These are phyloP conservation scores for Russula sp. DNA, from an alignment of 768 basidiomycete genomes.

Conservation along the genomic window DNA sequence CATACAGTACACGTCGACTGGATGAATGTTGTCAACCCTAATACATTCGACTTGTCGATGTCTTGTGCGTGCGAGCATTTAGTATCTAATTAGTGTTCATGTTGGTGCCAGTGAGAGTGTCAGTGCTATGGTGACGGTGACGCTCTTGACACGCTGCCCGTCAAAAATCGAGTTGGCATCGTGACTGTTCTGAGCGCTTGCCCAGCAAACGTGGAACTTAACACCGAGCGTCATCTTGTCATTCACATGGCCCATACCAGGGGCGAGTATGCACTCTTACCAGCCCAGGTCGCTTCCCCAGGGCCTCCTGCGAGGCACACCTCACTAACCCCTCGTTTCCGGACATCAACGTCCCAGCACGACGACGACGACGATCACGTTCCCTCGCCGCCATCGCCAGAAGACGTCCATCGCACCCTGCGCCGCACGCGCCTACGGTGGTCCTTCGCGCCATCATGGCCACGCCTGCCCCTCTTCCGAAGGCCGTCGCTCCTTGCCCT, in stretches of 20 bases:
- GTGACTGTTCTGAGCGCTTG: neutral
- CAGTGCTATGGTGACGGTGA: neutral
- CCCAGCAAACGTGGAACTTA: neutral
- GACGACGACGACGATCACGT: neutral
- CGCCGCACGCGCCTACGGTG: no score
- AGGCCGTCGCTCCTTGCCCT: neutral
- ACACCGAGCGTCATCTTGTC: no score
- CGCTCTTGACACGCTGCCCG: neutral
- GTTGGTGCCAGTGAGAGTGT: neutral
- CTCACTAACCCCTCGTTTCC: no score
- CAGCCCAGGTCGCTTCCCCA: no score
- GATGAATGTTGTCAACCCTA: conserved; percentile 4
- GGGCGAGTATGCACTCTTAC: no score
- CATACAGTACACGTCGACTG: conserved; percentile 6
- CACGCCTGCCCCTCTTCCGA: neutral
- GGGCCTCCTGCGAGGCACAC: no score
- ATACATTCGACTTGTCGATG: conserved; percentile 16
- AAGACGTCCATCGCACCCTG: neutral
- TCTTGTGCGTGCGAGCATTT: neutral
- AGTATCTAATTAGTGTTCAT: neutral
- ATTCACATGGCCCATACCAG: no score
- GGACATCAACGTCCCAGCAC: neutral
- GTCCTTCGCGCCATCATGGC: no score
- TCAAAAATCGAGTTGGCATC: neutral
- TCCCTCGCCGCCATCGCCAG: neutral